Evolutionary conservation across 306 rosid species (phyloP).

Genomic region (Cicer pinnatifidum): DNA sequence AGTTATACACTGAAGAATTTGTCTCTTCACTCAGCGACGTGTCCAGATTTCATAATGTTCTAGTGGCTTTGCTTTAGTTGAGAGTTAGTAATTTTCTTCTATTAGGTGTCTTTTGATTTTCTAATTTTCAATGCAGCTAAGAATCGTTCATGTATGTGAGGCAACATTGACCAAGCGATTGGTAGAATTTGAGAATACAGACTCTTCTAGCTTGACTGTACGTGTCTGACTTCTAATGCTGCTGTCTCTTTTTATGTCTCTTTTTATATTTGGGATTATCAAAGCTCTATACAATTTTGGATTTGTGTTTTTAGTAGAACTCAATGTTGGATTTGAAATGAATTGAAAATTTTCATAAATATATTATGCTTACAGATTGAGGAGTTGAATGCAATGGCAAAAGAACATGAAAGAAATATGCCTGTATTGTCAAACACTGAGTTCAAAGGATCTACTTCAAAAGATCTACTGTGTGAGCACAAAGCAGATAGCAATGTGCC

Average conservation of each 20-base stretch:
- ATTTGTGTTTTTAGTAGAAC: neutral
- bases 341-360: slow-evolving; percentile 45
- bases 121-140: slow-evolving; percentile 56
- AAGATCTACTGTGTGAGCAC: slow-evolving; percentile 43
- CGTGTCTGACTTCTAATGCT: slow-evolving; percentile 41
- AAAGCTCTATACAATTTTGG: neutral
- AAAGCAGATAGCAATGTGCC: slow-evolving; percentile 44
- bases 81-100: neutral
- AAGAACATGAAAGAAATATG: slow-evolving; percentile 51
- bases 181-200: slow-evolving; percentile 87
- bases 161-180: slow-evolving; percentile 84
- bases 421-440: slow-evolving; percentile 38
- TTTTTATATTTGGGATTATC: neutral
- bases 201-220: slow-evolving; percentile 89
- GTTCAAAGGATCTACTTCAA: slow-evolving; percentile 39
- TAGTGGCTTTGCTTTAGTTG: neutral
- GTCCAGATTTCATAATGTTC: neutral
- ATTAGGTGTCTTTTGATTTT: slow-evolving; percentile 16
- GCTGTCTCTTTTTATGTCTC: neutral
- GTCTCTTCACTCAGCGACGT: neutral
- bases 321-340: slow-evolving; percentile 12
- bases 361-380: slow-evolving; percentile 54
- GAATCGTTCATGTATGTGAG: slow-evolving; percentile 87
- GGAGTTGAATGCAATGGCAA: slow-evolving; percentile 58
- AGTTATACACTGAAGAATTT: neutral